Percentiles rank a stretch among this genome's conserved stretches.
Evolutionary conservation across 73 alveolate genomes (phyloP).

Genomic region (Blepharisma stoltei): DNA sequence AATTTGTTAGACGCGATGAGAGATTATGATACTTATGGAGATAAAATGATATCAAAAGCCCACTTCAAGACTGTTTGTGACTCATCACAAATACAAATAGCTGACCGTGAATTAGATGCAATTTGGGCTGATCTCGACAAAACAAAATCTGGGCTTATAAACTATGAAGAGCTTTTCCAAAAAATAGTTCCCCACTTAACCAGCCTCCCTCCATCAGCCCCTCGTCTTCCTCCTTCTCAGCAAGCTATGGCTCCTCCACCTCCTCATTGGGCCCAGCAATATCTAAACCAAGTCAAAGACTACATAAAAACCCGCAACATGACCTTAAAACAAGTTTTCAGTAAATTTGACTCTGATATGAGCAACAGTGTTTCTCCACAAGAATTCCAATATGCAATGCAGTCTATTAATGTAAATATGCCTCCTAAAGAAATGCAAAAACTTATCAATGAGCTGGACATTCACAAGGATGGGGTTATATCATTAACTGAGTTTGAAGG

Average conservation of each 20-base stretch:
- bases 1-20: neutral
- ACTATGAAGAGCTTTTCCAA: constrained; percentile 39
- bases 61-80: neutral
- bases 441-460: neutral
- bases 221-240: constrained; percentile 36
- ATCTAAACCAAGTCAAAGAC: neutral
- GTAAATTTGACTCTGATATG: neutral
- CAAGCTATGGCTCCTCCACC: constrained; percentile 31
- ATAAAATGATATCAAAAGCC: constrained; percentile 11
- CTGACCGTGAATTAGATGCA: neutral
- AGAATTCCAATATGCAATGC: neutral
- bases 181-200: constrained; percentile 35
- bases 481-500: constrained; percentile 14
- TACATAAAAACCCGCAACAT: neutral
- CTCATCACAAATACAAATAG: neutral
- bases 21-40: constrained; percentile 11
- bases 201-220: constrained; percentile 32
- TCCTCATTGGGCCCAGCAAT: constrained; percentile 31
- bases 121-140: constrained; percentile 9
- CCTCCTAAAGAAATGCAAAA: constrained; percentile 13
- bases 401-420: neutral
- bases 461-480: neutral
- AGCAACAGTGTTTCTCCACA: constrained; percentile 18
- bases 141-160: constrained; percentile 16
- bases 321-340: constrained; percentile 19